Evolutionary conservation across 2,329 filamentous ascomycete genomes (phyloP).

Genomic region (Aspergillus pseudotamarii): DNA sequence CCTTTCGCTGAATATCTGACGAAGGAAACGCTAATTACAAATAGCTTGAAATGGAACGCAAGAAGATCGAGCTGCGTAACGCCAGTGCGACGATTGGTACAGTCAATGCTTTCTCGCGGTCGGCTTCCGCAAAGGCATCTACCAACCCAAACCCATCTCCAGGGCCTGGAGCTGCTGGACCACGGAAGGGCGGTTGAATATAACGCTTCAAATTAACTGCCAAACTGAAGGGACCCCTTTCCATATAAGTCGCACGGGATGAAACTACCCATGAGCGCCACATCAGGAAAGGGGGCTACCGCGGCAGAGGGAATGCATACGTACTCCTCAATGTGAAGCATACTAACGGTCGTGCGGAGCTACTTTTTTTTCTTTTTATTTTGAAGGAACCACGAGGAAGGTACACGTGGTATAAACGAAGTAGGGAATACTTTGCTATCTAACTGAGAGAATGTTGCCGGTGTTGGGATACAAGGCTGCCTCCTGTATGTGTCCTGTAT

Average conservation of each 20-base stretch:
- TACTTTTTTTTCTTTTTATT: too few species aligned
- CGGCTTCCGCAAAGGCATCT: conserved; percentile 12
- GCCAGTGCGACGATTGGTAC: conserved; percentile 43
- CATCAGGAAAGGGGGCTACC: background rate
- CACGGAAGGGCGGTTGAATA: conserved; percentile 35
- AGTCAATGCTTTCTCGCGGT: conserved; percentile 30
- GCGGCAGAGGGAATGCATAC: background rate
- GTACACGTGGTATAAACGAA: background rate
- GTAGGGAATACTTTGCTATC: background rate
- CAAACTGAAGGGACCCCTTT: background rate
- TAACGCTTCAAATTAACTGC: background rate
- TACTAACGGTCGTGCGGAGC: background rate
- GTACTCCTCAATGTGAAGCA: background rate
- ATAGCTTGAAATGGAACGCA: conserved; percentile 52
- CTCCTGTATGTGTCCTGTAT: conserved; percentile 4
- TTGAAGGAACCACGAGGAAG: background rate
- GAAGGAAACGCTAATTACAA: conserved; percentile 6
- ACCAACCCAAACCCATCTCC: conserved; percentile 23
- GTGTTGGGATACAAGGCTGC: background rate
- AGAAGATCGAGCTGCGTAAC: conserved; percentile 49
- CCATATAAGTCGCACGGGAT: conserved; percentile 2
- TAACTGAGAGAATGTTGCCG: background rate
- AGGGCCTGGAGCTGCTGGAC: conserved; percentile 29
- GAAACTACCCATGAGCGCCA: background rate
- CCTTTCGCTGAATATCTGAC: background rate